phyloP scores from a whole-genome alignment of 2,329 filamentous ascomycete genomes.

The Aspergillus terreus region DNA sequence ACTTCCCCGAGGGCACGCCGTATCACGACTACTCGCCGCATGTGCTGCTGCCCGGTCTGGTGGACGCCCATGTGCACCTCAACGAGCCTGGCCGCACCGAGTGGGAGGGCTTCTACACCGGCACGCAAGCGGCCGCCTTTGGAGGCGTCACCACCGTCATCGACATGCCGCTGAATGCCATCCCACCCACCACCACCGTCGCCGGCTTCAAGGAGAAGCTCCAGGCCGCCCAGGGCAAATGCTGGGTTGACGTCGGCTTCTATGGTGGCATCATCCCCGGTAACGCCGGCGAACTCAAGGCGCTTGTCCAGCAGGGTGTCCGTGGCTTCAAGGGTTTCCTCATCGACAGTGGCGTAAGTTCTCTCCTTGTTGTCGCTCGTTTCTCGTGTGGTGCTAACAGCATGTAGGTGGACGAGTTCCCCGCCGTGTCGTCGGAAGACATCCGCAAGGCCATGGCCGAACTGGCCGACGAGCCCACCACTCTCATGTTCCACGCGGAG shows the following conservation, averaged over 20 bases:
- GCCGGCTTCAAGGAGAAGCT: constrained; percentile 79
- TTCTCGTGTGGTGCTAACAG: constrained; percentile 8
- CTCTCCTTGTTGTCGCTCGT: background rate
- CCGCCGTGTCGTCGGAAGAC: constrained; percentile 76
- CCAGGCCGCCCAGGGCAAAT: constrained; percentile 76
- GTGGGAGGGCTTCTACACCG: constrained; percentile 97
- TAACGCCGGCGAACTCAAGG: constrained; percentile 74
- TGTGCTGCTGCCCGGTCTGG: constrained; percentile 82
- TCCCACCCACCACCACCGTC: constrained; percentile 91
- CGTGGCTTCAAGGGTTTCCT: constrained; percentile 96
- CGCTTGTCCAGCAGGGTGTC: constrained; percentile 78
- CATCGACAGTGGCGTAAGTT: constrained; percentile 87
- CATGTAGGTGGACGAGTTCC: constrained; percentile 84
- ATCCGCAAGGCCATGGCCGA: constrained; percentile 76
- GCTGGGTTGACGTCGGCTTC: constrained; percentile 98
- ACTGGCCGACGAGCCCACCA: constrained; percentile 76
- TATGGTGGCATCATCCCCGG: constrained; percentile 94
- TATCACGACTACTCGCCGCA: constrained; percentile 84
- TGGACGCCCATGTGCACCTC: constrained; percentile 95
- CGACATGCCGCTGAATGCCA: constrained; percentile 97
- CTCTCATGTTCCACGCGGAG: constrained; percentile 98
- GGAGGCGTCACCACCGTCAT: constrained; percentile 95
- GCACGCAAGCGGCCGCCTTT: constrained; percentile 87
- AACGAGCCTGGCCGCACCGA: constrained; percentile 96
- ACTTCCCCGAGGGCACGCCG: constrained; percentile 67